Evolutionary conservation across 2,329 filamentous ascomycete genomes (phyloP).

Genomic region (Fonsecaea multimorphosa): DNA sequence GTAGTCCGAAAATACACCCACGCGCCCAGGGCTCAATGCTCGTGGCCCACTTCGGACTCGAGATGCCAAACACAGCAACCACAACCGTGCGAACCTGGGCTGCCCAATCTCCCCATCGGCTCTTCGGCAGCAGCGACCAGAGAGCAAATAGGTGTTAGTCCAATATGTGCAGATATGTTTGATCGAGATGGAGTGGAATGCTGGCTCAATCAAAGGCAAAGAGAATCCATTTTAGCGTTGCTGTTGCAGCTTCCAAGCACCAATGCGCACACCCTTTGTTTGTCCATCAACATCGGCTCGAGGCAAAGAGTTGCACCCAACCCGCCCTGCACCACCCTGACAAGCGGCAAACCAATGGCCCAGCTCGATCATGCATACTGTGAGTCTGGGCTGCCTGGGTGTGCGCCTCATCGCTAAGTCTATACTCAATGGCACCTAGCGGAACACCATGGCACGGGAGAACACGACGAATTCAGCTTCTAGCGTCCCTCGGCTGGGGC

Average conservation of each 20-base stretch:
- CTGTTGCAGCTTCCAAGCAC: background rate
- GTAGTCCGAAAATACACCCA: background rate
- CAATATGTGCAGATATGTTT: background rate
- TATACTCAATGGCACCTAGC: background rate
- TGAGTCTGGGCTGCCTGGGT: conserved; percentile 9
- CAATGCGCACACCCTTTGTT: conserved; percentile 1
- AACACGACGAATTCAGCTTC: conserved; percentile 4
- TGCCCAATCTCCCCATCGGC: background rate
- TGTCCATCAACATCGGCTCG: conserved; percentile 1
- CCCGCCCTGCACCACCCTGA: background rate
- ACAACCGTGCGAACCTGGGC: background rate
- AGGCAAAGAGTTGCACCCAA: background rate
- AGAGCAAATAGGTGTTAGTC: background rate
- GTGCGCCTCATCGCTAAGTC: conserved; percentile 15
- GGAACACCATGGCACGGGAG: background rate
- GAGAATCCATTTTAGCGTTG: background rate
- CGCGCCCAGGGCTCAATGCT: background rate
- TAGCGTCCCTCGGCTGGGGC: conserved; percentile 8
- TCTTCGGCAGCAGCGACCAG: background rate
- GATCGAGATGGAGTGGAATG: background rate
- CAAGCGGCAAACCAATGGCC: background rate
- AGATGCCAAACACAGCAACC: background rate
- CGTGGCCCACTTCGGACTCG: background rate
- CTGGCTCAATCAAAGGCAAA: background rate
- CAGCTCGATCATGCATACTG: conserved; percentile 12